These are phyloP conservation scores for Podochytrium sp. DNA, from an alignment of 192 early-diverging fungal genomes.

Conservation along the genomic window DNA sequence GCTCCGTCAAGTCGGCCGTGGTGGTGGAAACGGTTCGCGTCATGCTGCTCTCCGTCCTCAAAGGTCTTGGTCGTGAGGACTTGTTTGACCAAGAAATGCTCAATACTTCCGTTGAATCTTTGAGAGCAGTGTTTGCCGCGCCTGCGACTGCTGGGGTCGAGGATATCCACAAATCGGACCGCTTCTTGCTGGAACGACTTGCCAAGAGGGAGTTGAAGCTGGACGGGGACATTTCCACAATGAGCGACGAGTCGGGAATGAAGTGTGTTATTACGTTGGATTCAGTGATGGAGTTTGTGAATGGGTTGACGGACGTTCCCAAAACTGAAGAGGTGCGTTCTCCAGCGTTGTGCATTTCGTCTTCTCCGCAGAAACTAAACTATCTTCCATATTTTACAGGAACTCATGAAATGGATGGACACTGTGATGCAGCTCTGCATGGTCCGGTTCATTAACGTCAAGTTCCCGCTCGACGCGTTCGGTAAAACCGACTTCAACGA, in stretches of 20 bases:
- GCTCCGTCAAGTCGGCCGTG: constrained; percentile 1
- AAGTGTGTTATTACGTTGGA: background rate
- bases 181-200: background rate
- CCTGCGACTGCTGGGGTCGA: background rate
- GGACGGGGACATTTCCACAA: background rate
- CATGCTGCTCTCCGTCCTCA: constrained; percentile 28
- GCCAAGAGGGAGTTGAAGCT: background rate
- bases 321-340: background rate
- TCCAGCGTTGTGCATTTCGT: background rate
- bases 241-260: background rate
- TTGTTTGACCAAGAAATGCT: background rate
- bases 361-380: background rate
- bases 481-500: constrained; percentile 27
- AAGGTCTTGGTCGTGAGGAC: background rate
- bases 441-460: constrained; percentile 27
- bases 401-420: constrained; percentile 27
- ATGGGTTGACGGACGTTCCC: background rate
- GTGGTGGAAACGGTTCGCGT: constrained; percentile 24
- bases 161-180: background rate
- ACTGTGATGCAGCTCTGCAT: constrained; percentile 25
- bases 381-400: background rate
- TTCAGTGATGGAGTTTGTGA: background rate
- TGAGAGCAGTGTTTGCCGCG: background rate
- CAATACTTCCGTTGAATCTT: background rate
- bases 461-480: constrained; percentile 18